Percentiles rank a stretch among this genome's conserved stretches.
These are phyloP conservation scores for Sordariomycetes sp. DNA, from an alignment of 2,329 filamentous ascomycete genomes.

Conservation along the genomic window DNA sequence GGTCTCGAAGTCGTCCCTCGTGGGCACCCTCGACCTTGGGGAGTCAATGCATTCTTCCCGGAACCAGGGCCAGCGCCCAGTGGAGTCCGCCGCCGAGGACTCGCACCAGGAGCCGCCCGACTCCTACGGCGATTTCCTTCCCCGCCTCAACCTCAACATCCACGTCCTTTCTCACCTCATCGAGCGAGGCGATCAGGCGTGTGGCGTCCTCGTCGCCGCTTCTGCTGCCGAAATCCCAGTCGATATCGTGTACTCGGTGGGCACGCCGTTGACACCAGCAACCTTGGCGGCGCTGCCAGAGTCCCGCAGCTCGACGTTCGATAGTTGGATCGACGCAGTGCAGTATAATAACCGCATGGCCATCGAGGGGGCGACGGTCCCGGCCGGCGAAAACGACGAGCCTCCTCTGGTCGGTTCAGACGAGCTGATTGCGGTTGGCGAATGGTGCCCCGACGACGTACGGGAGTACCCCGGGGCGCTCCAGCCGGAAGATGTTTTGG, in stretches of 20 bases:
- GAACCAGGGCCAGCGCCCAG: background rate
- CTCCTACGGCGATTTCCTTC: background rate
- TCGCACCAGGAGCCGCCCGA: background rate
- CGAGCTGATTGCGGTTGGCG: background rate
- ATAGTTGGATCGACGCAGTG: background rate
- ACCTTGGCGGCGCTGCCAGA: background rate
- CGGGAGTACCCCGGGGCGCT: background rate
- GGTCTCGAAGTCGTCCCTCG: background rate
- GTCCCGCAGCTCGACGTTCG: background rate
- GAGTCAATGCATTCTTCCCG: background rate
- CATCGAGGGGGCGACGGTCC: background rate
- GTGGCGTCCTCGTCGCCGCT: background rate
- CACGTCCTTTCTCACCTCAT: background rate
- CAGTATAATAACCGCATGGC: background rate
- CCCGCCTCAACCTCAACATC: background rate
- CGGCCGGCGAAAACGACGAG: background rate
- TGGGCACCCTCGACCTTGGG: background rate
- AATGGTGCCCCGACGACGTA: background rate
- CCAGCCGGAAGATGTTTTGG: background rate
- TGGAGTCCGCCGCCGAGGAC: background rate
- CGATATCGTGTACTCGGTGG: background rate
- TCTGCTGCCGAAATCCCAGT: background rate
- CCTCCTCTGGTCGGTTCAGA: background rate
- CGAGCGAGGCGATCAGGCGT: background rate
- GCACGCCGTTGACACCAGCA: background rate